Evolutionary conservation across 257 asterid species (phyloP).

Genomic region (Handroanthus guayacan): DNA sequence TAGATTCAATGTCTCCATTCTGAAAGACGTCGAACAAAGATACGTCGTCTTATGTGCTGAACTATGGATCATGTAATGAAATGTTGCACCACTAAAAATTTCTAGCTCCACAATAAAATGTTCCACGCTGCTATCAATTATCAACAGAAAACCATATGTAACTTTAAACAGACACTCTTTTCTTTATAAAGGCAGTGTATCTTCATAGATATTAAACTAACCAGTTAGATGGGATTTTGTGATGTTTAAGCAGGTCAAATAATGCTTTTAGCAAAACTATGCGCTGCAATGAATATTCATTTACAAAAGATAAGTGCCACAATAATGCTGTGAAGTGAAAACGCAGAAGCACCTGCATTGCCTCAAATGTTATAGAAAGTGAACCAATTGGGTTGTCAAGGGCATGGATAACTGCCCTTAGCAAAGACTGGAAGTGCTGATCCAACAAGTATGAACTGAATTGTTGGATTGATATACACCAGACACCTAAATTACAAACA

Average conservation of each 20-base stretch:
- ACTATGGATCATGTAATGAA: neutral
- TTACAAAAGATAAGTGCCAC: neutral
- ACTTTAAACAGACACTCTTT: neutral
- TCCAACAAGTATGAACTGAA: constrained; percentile 53
- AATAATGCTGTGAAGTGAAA: constrained; percentile 17
- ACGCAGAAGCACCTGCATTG: constrained; percentile 67
- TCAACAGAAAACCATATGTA: neutral
- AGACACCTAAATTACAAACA: constrained; percentile 77
- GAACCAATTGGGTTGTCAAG: constrained; percentile 87
- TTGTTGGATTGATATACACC: constrained; percentile 89
- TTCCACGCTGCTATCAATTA: neutral
- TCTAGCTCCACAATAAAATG: neutral
- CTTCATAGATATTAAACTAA: constrained; percentile 7
- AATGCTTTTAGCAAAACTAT: constrained; percentile 16
- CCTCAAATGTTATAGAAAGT: constrained; percentile 80
- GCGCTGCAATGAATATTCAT: neutral
- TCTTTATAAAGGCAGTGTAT: neutral
- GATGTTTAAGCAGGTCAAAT: constrained; percentile 15
- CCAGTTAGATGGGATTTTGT: constrained; percentile 14
- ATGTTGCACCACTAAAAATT: constrained; percentile 14
- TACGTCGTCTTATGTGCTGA: neutral
- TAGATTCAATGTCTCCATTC: too few relatives aligned
- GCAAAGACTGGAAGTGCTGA: constrained; percentile 54
- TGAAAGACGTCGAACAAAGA: too few relatives aligned
- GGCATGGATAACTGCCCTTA: constrained; percentile 67